Evolutionary conservation across 306 rosid genomes (phyloP).

Genomic region (Dryas alaskensis): DNA sequence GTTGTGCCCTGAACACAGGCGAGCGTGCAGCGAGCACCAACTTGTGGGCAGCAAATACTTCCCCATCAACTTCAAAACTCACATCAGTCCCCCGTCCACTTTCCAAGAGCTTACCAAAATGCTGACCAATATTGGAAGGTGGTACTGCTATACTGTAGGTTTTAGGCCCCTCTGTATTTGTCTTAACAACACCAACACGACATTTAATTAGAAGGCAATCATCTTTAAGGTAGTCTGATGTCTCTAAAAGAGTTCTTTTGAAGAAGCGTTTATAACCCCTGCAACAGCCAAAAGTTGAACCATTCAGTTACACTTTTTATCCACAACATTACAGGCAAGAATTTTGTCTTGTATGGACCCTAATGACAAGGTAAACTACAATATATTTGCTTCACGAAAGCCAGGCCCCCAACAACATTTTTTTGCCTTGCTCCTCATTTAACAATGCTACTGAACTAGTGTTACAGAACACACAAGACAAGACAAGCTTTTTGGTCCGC

Average conservation of each 20-base stretch:
- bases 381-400: background rate
- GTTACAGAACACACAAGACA: background rate
- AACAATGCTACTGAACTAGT: background rate
- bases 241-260: slow-evolving; percentile 49
- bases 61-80: slow-evolving; percentile 54
- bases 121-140: slow-evolving; percentile 44
- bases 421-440: background rate
- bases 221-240: slow-evolving; percentile 57
- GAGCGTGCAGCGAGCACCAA: slow-evolving; percentile 64
- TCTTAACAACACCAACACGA: slow-evolving; percentile 58
- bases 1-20: slow-evolving; percentile 61
- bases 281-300: slow-evolving; percentile 15
- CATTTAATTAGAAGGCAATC: slow-evolving; percentile 56
- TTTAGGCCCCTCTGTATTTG: slow-evolving; percentile 53
- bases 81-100: slow-evolving; percentile 55
- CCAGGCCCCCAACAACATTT: background rate
- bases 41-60: slow-evolving; percentile 56
- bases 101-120: slow-evolving; percentile 56
- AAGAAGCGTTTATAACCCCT: slow-evolving; percentile 71
- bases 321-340: slow-evolving; percentile 5
- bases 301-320: slow-evolving; percentile 3
- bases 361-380: background rate
- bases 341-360: background rate
- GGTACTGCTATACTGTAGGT: slow-evolving; percentile 47
- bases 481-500: background rate